Conservation (phyloP, 495 filamentous ascomycete species). For the Hypoxylon crocopeplum region DNA sequence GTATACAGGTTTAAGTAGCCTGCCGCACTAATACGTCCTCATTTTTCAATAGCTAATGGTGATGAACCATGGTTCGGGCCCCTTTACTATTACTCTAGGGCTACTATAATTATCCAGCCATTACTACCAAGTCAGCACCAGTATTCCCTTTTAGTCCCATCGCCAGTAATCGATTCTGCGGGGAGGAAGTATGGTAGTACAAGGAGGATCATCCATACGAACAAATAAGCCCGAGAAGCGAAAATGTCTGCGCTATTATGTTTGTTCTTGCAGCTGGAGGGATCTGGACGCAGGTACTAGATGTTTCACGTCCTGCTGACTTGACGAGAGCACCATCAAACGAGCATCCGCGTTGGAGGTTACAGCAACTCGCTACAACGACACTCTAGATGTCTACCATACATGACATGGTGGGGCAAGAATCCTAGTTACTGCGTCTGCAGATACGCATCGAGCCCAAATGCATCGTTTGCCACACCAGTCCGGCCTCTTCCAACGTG, state of each 20-base stretch:
- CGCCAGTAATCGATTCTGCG: no score
- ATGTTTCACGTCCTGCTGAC: slow-evolving; percentile 20
- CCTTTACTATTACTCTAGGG: neutral
- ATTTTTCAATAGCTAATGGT: neutral
- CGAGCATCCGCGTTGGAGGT: slow-evolving; percentile 2
- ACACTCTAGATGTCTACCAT: slow-evolving; percentile 5
- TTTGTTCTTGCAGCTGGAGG: slow-evolving; percentile 18
- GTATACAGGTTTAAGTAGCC: no score
- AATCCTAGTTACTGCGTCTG: slow-evolving; percentile 11
- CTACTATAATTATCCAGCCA: slow-evolving; percentile 18
- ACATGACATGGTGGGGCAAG: slow-evolving; percentile 13
- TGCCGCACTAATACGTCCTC: neutral
- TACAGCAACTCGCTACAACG: slow-evolving; percentile 3
- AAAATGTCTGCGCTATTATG: neutral
- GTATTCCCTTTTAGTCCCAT: slow-evolving; percentile 3
- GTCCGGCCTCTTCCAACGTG: slow-evolving; percentile 5
- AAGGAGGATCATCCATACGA: slow-evolving; percentile 21
- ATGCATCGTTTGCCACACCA: slow-evolving; percentile 8
- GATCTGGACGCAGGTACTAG: slow-evolving; percentile 27
- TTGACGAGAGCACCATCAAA: slow-evolving; percentile 1
- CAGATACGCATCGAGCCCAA: slow-evolving; percentile 9
- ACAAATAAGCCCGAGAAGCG: slow-evolving; percentile 17
- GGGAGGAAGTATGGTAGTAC: no score
- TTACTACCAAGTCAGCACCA: neutral
- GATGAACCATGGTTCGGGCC: neutral